Base-by-base conservation (phyloP, 2,329 filamentous ascomycete species). In the Cytospora schulzeri region DNA sequence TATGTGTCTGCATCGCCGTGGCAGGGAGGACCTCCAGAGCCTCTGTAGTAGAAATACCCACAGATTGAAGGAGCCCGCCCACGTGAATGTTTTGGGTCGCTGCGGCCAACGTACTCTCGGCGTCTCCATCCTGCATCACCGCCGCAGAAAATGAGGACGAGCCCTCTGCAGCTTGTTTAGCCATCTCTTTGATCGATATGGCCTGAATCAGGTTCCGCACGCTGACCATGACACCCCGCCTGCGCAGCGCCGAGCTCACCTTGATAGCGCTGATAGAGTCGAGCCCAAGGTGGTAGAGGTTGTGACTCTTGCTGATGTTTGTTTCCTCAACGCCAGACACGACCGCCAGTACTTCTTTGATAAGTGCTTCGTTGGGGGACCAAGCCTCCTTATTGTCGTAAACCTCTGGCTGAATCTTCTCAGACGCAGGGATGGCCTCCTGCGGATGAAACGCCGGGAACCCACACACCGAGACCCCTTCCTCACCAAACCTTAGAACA, bases 231-330 rank as follows among this genome's bases (percentile, higher is more conserved):
- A 97, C 76, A 0, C 81, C 85, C 51, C 81, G 76, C 69, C 85
- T 90, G 51, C 86, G 87, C 4, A 97, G 78, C 9, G 93, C 79
- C 0, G 89, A 84, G 11, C 88, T 87, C 4, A 93, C 87, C 71
- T 95, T 96, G 78, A 97, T 95, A 1, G 92, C 90, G 68, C 89
- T 94, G 74, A 97, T 96, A 0, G 93, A 97, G 73, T 97, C 93
- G 1, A 97, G 85, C 0, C 93, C 93, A 1, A 97, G 82, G 68
- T 95, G 88, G 74, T 95, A 96, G 15, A 97, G 84, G 0, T 84
- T 91, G 58, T 88, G 84, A 0, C 81, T 79, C 62, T 81, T 82
- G 3, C 78, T 75, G 59, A 97, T 90, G 1, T 85, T 79, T 0
- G 80, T 72, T 22, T 80, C 75, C 0, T 87, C 79, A 0, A 90